Conservation (phyloP, 371 early-diverging fungal genomes). For the Apophysomyces elegans region DNA sequence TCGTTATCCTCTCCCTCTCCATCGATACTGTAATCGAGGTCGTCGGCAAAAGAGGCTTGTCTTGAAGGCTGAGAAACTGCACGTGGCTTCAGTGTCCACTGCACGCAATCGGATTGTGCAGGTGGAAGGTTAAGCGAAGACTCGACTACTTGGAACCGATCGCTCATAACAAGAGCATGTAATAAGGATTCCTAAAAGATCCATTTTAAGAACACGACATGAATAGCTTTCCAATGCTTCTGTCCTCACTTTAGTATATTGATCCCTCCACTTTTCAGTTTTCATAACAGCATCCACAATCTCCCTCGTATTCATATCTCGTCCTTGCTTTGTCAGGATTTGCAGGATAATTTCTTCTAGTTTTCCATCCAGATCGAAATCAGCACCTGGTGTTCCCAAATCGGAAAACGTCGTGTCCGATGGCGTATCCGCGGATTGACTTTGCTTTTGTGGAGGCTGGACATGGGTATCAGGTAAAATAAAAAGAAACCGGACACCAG, state of each 20-base stretch:
- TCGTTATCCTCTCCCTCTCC: background rate
- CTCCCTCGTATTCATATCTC: conserved; percentile 12
- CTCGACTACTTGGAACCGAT: conserved; percentile 24
- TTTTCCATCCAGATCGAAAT: conserved; percentile 16
- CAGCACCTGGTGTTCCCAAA: background rate
- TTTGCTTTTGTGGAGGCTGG: conserved; percentile 8
- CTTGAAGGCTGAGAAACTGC: background rate
- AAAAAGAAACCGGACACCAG: conserved; percentile 40
- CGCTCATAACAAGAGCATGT: conserved; percentile 30
- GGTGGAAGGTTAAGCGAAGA: background rate
- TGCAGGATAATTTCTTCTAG: conserved; percentile 21
- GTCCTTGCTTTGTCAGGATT: conserved; percentile 3
- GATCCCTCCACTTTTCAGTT: background rate
- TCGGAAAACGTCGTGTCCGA: conserved; percentile 6
- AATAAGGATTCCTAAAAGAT: conserved; percentile 22
- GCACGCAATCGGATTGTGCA: background rate
- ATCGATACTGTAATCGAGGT: background rate
- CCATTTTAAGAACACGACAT: background rate
- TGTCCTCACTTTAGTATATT: conserved; percentile 1
- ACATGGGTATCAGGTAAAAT: conserved; percentile 28
- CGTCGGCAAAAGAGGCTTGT: background rate
- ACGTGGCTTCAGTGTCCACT: background rate
- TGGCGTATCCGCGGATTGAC: background rate
- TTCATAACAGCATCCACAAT: conserved; percentile 6
- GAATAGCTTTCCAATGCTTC: background rate